These are phyloP conservation scores for Tuber borchii DNA, from an alignment of 495 filamentous ascomycete species.

Conservation along the genomic window DNA sequence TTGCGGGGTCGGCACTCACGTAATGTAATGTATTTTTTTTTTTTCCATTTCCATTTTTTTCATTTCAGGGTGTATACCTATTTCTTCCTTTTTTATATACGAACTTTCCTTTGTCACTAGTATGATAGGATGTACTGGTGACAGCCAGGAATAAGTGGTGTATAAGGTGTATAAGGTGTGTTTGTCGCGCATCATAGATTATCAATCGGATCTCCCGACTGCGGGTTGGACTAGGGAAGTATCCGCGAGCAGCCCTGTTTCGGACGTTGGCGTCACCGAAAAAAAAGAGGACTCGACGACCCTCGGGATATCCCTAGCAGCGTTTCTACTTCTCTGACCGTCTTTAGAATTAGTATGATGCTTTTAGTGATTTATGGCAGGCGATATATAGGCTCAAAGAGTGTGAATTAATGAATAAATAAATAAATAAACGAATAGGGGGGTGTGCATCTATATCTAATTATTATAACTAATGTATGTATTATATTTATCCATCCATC, in stretches of 20 bases:
- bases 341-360: too few relatives aligned
- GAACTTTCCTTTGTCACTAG: neutral
- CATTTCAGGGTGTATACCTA: neutral
- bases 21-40: neutral
- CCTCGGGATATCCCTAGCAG: neutral
- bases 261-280: neutral
- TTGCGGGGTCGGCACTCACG: slow-evolving; percentile 36
- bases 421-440: too few relatives aligned
- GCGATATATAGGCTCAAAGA: too few relatives aligned
- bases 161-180: neutral
- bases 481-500: too few relatives aligned
- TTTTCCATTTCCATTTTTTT: neutral
- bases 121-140: neutral
- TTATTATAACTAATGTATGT: too few relatives aligned
- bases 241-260: neutral
- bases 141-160: neutral
- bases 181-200: neutral
- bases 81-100: neutral
- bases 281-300: neutral
- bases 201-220: neutral
- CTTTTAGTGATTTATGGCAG: too few relatives aligned
- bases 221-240: neutral
- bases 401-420: too few relatives aligned
- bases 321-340: neutral
- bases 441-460: too few relatives aligned